Percentiles rank a stretch among this genome's conserved stretches.
phyloP scores from a whole-genome alignment of 768 basidiomycete species.

The Rhizopogon vulgaris region DNA sequence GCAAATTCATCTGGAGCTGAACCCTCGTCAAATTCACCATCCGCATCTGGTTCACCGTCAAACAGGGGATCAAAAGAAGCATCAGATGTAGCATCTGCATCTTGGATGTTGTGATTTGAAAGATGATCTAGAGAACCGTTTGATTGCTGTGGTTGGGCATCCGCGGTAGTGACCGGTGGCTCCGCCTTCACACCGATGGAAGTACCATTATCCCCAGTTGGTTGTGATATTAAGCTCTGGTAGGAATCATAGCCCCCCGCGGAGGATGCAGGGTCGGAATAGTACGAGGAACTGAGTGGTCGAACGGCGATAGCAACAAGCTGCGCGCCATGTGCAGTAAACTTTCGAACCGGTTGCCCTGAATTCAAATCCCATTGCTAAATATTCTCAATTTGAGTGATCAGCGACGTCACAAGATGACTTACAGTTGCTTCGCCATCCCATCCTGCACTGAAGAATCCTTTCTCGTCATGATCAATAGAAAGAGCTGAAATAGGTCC shows the following conservation, averaged over 20 bases:
- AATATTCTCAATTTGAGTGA: conserved; percentile 5
- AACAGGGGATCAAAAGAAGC: conserved; percentile 86
- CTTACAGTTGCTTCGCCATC: conserved; percentile 84
- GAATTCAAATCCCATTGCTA: conserved; percentile 99
- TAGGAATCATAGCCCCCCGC: conserved; percentile 19
- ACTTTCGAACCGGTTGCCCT: conserved; percentile 70
- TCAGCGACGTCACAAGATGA: conserved; percentile 8
- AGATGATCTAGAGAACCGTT: conserved; percentile 19
- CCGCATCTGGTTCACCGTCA: conserved; percentile 73
- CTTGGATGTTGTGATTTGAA: conserved; percentile 22
- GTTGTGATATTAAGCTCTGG: background rate
- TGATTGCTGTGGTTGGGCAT: conserved; percentile 8
- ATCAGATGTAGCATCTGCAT: conserved; percentile 68
- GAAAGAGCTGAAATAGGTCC: conserved; percentile 83
- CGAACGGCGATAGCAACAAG: conserved; percentile 76
- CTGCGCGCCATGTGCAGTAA: conserved; percentile 79
- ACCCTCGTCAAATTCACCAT: conserved; percentile 34
- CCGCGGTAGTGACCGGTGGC: conserved; percentile 11
- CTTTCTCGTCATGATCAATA: conserved; percentile 75
- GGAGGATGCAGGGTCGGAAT: conserved; percentile 20
- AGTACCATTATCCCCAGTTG: conserved; percentile 10
- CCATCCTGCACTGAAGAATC: conserved; percentile 90
- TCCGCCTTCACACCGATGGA: conserved; percentile 19
- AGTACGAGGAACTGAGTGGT: conserved; percentile 43
- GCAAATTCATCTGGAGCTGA: conserved; percentile 12